phyloP scores from a whole-genome alignment of 1,284 basidiomycete genomes.

The Inonotus hispidus region DNA sequence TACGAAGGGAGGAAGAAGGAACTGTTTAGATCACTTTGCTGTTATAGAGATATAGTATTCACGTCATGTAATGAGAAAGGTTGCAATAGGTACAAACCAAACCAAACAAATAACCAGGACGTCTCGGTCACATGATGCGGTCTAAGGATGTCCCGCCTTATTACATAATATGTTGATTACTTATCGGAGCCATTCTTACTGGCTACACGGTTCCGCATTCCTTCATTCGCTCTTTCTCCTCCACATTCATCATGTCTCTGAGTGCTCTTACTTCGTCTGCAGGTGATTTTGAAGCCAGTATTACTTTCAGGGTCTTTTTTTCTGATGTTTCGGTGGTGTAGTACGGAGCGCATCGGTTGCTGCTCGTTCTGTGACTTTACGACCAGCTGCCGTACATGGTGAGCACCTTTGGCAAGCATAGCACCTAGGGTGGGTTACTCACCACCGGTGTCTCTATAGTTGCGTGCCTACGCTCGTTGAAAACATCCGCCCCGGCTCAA shows the following conservation, averaged over 20 bases:
- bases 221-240: neutral
- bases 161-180: neutral
- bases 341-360: constrained; percentile 1
- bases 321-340: neutral
- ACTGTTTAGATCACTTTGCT: neutral
- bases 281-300: neutral
- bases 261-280: constrained; percentile 9
- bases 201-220: neutral
- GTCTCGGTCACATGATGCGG: neutral
- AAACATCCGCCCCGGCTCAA: constrained; percentile 42
- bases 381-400: constrained; percentile 11
- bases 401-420: neutral
- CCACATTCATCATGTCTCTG: constrained; percentile 11
- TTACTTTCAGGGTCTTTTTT: neutral
- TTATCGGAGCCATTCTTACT: constrained; percentile 2
- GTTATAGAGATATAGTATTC: neutral
- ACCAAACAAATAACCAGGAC: neutral
- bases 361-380: constrained; percentile 1
- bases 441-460: too few relatives aligned
- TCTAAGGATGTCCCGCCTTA: neutral
- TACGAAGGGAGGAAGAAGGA: neutral
- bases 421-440: neutral
- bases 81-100: neutral
- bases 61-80: too few relatives aligned
- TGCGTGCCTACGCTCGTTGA: constrained; percentile 51